A percentile compares a stretch with the other conserved stretches of the same genome.
Evolutionary conservation across 768 basidiomycete genomes (phyloP).

Genomic region (Termitomyces eurrhizus): DNA sequence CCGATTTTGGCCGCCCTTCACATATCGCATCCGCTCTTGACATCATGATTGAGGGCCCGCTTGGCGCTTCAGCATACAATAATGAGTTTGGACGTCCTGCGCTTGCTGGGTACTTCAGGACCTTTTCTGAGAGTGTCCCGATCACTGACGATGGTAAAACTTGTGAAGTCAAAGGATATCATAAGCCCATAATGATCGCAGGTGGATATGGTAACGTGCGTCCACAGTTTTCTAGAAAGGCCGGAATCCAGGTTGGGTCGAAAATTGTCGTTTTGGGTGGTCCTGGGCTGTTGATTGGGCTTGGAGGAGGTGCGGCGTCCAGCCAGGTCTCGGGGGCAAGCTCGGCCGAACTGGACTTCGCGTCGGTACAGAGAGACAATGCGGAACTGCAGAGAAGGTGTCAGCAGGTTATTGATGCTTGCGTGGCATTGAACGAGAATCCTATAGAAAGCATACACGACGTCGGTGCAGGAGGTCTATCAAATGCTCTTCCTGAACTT

Average conservation of each 20-base stretch:
- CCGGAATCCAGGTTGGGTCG: conserved; percentile 71
- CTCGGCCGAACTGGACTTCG: conserved; percentile 93
- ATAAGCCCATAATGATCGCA: conserved; percentile 99
- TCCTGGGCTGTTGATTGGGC: conserved; percentile 92
- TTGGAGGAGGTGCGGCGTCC: conserved; percentile 95
- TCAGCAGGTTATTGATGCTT: conserved; percentile 96
- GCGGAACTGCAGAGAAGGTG: conserved; percentile 97
- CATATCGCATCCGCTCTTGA: conserved; percentile 93
- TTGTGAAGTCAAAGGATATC: conserved; percentile 85
- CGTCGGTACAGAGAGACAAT: conserved; percentile 96
- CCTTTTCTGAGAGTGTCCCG: conserved; percentile 79
- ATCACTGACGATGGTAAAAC: conserved; percentile 40
- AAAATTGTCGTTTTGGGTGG: conserved; percentile 93
- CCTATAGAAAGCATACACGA: conserved; percentile 98
- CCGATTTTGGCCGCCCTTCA: conserved; percentile 82
- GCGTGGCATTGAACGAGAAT: conserved; percentile 58
- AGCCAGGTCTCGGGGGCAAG: conserved; percentile 90
- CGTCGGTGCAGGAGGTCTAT: conserved; percentile 95
- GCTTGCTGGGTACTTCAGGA: conserved; percentile 91
- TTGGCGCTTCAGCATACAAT: conserved; percentile 95
- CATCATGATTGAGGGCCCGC: conserved; percentile 95
- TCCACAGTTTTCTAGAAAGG: conserved; percentile 77
- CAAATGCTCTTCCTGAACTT: conserved; percentile 94
- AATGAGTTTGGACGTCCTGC: conserved; percentile 97
- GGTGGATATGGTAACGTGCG: conserved; percentile 95